Percentiles rank a stretch among this genome's conserved stretches.
Evolutionary conservation across 2,329 filamentous ascomycete genomes (phyloP).

Genomic region (Geosmithia putterillii): DNA sequence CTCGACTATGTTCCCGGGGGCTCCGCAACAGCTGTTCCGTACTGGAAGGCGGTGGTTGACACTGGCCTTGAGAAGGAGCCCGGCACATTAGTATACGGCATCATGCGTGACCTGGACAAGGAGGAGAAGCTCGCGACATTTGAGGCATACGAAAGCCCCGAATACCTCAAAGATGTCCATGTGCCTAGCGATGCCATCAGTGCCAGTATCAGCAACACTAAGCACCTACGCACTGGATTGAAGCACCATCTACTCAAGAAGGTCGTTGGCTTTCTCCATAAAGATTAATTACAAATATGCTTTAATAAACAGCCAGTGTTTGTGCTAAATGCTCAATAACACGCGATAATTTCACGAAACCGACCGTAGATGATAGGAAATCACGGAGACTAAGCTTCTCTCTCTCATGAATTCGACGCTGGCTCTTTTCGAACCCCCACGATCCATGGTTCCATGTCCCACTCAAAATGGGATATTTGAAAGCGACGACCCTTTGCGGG

Average conservation of each 20-base stretch:
- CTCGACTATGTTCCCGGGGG: constrained; percentile 12
- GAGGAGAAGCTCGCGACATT: constrained; percentile 9
- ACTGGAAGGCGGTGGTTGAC: constrained; percentile 13
- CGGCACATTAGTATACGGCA: constrained; percentile 12
- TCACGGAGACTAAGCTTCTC: too few species aligned
- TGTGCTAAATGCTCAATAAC: neutral
- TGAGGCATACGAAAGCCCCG: constrained; percentile 13
- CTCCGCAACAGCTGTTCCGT: constrained; percentile 9
- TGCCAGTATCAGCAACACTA: constrained; percentile 10
- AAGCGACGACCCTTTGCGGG: neutral
- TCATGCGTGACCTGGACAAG: constrained; percentile 9
- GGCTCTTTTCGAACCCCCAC: too few species aligned
- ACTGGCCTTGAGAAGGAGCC: constrained; percentile 8
- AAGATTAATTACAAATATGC: neutral
- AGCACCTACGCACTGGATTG: constrained; percentile 10
- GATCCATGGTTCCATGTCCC: too few species aligned
- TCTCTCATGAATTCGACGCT: too few species aligned
- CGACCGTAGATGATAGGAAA: too few species aligned
- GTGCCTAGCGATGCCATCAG: constrained; percentile 13
- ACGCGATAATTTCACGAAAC: too few species aligned
- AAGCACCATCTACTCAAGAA: constrained; percentile 11
- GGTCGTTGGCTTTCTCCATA: constrained; percentile 11
- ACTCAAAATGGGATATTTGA: too few species aligned
- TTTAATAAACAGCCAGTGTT: neutral
- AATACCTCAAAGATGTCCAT: constrained; percentile 14